Evolutionary conservation across 73 alveolate genomes (phyloP).

Genomic region (Symbiodinium pilosum): DNA sequence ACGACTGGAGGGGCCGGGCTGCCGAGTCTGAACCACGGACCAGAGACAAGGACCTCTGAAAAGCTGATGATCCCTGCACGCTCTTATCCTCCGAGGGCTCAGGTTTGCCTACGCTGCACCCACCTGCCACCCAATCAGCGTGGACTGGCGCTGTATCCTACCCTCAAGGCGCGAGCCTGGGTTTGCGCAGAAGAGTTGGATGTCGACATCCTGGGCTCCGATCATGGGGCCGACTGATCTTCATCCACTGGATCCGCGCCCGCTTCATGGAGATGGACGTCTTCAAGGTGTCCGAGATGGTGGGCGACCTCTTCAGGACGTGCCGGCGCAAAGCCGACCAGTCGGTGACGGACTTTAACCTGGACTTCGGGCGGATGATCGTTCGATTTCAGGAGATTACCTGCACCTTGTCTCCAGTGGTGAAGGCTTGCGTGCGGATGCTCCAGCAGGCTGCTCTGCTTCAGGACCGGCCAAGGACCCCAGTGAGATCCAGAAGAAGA

Average conservation of each 20-base stretch:
- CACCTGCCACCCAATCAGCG: neutral
- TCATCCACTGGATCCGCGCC: neutral
- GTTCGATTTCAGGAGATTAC: neutral
- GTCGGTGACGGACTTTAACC: neutral
- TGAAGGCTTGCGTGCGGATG: neutral
- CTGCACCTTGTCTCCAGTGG: neutral
- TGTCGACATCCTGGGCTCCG: neutral
- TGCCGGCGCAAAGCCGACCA: neutral
- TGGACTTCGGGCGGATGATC: neutral
- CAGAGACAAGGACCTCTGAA: neutral
- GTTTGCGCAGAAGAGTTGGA: conserved; percentile 25
- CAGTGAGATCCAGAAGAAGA: too few species aligned
- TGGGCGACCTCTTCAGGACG: conserved; percentile 19
- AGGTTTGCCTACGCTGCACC: neutral
- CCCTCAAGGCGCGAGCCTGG: conserved; percentile 6
- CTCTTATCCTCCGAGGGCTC: neutral
- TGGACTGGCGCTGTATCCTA: neutral
- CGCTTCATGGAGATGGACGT: conserved; percentile 24
- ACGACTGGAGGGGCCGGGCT: neutral
- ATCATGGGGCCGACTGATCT: neutral
- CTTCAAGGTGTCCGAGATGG: neutral
- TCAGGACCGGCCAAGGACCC: neutral
- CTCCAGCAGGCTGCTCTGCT: conserved; percentile 7
- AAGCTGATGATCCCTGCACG: too few species aligned
- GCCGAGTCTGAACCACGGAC: neutral